Evolutionary conservation across 306 rosid species (phyloP).

Genomic region (Castanea sativa): DNA sequence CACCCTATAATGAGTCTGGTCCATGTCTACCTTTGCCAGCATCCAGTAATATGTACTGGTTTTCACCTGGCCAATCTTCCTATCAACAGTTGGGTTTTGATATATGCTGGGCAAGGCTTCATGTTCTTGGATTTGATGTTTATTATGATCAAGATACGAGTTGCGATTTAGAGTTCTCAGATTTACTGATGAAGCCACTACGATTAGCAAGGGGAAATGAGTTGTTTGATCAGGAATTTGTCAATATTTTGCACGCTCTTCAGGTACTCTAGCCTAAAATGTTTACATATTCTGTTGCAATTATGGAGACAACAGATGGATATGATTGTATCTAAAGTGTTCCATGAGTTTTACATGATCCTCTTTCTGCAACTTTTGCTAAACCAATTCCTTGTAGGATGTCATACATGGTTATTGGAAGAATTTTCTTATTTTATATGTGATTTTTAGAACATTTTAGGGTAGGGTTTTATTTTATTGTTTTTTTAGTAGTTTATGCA

Average conservation of each 20-base stretch:
- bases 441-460: no score
- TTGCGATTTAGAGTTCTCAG: slow-evolving; percentile 44
- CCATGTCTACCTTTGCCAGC: slow-evolving; percentile 68
- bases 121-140: slow-evolving; percentile 59
- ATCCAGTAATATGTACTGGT: slow-evolving; percentile 87
- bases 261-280: slow-evolving; percentile 49
- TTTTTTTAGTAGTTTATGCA: no score
- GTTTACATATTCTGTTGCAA: not conserved
- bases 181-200: slow-evolving; percentile 44
- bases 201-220: slow-evolving; percentile 52
- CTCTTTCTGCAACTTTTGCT: not conserved
- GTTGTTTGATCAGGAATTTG: slow-evolving; percentile 57
- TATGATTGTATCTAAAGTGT: not conserved
- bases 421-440: no score
- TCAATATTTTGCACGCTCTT: slow-evolving; percentile 83
- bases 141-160: slow-evolving; percentile 39
- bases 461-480: no score
- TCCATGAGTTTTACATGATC: not conserved
- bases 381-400: not conserved
- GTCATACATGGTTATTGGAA: no score
- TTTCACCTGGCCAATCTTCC: slow-evolving; percentile 54
- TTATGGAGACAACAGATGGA: not conserved
- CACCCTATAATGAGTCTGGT: slow-evolving; percentile 33
- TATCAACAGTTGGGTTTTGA: slow-evolving; percentile 52
- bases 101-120: slow-evolving; percentile 86